Base-by-base conservation (phyloP, 176 grass and related monocot species). In the Leersia perrieri region DNA sequence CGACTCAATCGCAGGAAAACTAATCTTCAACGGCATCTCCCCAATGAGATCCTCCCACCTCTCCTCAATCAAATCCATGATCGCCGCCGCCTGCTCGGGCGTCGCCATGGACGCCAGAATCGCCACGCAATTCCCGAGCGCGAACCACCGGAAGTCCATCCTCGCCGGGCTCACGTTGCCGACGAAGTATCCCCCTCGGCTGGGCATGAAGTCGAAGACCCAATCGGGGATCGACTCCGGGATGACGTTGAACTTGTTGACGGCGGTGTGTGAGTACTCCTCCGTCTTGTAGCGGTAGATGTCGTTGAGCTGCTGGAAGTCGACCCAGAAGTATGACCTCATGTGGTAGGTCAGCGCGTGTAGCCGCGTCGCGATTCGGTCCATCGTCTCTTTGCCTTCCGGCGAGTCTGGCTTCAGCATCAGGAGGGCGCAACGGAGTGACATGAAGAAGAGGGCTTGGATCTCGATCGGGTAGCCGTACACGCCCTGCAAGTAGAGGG, bases 111-210 rank as follows among this genome's bases (percentile, higher is more conserved):
- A 97, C 0, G 91, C 90, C 8, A 97, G 84, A 82, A 97, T 97
- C 28, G 94, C 89, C 70, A 97, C 85, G 72, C 75, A 97, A 80
- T 97, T 97, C 0, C 94, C 94, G 1, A 97, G 78, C 23, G 91
- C 91, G 87, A 97, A 97, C 94, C 94, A 97, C 0, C 94, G 89
- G 85, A 97, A 97, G 82, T 97, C 94, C 94, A 97, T 97, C 78
- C 91, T 72, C 4, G 94, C 94, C 0, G 91, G 94, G 87, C 94
- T 97, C 77, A 97, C 94, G 81, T 97, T 97, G 35, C 94, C 94
- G 44, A 97, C 88, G 82, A 97, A 97, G 69, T 97, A 97, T 0
- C 94, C 94, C 40, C 94, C 94, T 20, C 85, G 87, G 35, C 20
- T 80, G 28, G 94, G 94, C 94, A 97, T 97, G 83, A 97, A 97